Base-by-base conservation (phyloP, 352 stramenopile species). In the Phytophthora pini region DNA sequence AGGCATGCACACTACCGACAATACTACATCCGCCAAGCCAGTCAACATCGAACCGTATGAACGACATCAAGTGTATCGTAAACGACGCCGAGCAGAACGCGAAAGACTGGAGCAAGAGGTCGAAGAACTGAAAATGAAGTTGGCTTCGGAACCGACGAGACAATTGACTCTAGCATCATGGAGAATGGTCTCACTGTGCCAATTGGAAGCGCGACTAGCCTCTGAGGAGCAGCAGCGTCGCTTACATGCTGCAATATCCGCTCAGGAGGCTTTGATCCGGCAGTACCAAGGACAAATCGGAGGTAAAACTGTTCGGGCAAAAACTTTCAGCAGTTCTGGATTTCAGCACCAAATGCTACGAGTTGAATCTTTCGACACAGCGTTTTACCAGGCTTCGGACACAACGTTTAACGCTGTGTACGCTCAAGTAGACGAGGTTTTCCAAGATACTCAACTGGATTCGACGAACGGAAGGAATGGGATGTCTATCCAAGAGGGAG, bases 381-480 rank as follows among this genome's bases (percentile, higher is more conserved):
- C 31, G 1, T 38, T 62, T 17, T 62, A 54, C 44, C 8, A 39
- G 43, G 20, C 43, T 12, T 49, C 43, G 17, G 43, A 22, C 7
- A 22, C 29, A 20, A 49, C 39, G 3, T 40, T 62, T 5, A 27
- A 62, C 10, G 8, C 32, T n/a, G 20, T 31, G 4, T 62, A 55
- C 34, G 29, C 34, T 27, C 55, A 62, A 36, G 47, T 26, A 4
- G 55, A 62, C 44, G 55, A 62, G 6, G 20, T 61, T 5, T 40
- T 62, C 26, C 3, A 10, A 10, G 27, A 7, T 1, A 26, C 15
- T 38, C 17, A 44, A 8, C 13, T 54, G 29, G 43, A 61, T 34
- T 5, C 54, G n/a, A 54, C 29, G 22, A 31, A 52, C 20, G 20
- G 17, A 20, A 20, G 17, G 17, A 20, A 20, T 27, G 26, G 9